Conservation (phyloP, 2,329 filamentous ascomycete species). For the Chrysoporthe cubensis region DNA sequence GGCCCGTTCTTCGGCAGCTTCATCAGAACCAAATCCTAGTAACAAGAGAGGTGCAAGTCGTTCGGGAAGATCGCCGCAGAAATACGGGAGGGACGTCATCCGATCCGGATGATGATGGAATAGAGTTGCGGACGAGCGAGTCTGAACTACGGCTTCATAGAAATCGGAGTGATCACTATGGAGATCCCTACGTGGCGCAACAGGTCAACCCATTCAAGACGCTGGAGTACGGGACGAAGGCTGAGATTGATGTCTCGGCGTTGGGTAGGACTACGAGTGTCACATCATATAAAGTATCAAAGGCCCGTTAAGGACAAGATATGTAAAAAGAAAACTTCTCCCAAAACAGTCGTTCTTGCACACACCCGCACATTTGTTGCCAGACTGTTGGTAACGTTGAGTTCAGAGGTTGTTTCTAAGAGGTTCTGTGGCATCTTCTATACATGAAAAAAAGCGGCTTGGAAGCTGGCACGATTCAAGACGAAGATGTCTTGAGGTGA, state of each 20-base stretch:
- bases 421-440: not conserved
- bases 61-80: slow-evolving; percentile 20
- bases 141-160: slow-evolving; percentile 11
- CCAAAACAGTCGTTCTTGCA: not conserved
- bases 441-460: not conserved
- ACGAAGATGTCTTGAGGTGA: not conserved
- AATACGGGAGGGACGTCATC: slow-evolving; percentile 10
- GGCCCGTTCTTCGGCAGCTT: slow-evolving; percentile 30
- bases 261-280: not conserved
- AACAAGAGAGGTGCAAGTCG: slow-evolving; percentile 25
- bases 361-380: too few relatives aligned
- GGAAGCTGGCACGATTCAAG: not conserved
- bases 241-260: slow-evolving; percentile 11
- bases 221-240: slow-evolving; percentile 16
- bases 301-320: not conserved
- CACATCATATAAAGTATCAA: not conserved
- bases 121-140: slow-evolving; percentile 24
- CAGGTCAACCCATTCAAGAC: slow-evolving; percentile 25
- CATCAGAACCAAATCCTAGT: slow-evolving; percentile 21
- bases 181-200: slow-evolving; percentile 20
- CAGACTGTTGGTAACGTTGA: not conserved
- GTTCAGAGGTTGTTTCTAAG: not conserved
- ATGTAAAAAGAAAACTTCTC: not conserved
- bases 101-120: slow-evolving; percentile 21
- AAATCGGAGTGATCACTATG: slow-evolving; percentile 10